Base-by-base conservation (phyloP, 768 basidiomycete genomes). In the Boletus edulis region DNA sequence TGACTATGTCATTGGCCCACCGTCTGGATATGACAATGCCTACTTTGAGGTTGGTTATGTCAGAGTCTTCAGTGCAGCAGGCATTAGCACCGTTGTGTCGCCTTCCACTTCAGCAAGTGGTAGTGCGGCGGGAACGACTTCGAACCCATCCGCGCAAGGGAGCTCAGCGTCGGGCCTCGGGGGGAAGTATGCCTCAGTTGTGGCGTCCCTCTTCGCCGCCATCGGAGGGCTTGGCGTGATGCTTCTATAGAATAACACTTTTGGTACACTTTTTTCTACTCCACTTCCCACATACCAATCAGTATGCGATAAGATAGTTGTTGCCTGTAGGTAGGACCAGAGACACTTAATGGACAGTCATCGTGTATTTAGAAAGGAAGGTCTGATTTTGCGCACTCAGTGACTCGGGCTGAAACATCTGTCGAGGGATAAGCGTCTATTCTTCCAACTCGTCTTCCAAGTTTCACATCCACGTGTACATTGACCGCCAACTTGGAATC, bases 21-120 rank as follows among this genome's bases (percentile, higher is more conserved):
- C 82, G 4, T 78, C 82, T 17, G 79, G 77, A 60, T 90, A 84
- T 69, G 76, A 81, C 65, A 77, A 74, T 32, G 86, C 86, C 1
- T 87, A 84, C 72, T 93, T 90, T 60, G 89, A 91, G 65, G 78
- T 92, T 50, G 76, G 78, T 14, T 83, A 77, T 29, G 75, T 89
- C 55, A 76, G 78, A 44, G 72, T 85, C 14, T 85, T 73, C 60
- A 72, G 78, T 50, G 57, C 67, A 4, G 51, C 56, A 20, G 73
- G 72, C 27, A 65, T 65, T 13, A 72, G 57, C 57, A 68, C 67
- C 1, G 40, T 63, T 15, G 48, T 70, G 11, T 55, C 68, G 14
- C 52, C 68, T 17, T 59, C 69, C 6, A 54, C 42, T 14, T 63
- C 65, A 20, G 53, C 38, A 20, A 61, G 50, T 7, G 64, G 64